Conservation (phyloP, 202 grass and related monocot genomes). For the Bolboschoenoplectus hybrid region DNA sequence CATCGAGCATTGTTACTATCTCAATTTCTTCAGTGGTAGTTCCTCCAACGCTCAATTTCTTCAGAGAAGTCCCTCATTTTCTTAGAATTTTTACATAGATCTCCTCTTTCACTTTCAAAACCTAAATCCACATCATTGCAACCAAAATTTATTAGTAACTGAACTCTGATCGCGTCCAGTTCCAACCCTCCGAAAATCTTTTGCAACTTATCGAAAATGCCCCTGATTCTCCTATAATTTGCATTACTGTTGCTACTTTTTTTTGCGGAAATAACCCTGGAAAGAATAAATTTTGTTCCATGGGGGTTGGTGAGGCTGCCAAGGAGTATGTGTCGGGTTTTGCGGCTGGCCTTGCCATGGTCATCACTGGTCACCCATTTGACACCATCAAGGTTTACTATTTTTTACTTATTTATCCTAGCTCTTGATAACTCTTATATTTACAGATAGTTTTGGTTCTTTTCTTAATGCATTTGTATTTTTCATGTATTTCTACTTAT, state of each 20-base stretch:
- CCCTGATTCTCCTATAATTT: neutral
- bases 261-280: slow-evolving; percentile 29
- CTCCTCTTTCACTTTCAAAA: slow-evolving; percentile 3
- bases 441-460: neutral
- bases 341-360: slow-evolving; percentile 76
- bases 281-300: neutral
- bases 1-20: neutral
- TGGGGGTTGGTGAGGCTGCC: slow-evolving; percentile 47
- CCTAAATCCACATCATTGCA: neutral
- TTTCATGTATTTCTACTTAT: neutral
- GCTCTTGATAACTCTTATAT: neutral
- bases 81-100: neutral
- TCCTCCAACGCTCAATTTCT: neutral
- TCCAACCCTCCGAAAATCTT: neutral
- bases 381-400: slow-evolving; percentile 83
- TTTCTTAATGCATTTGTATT: neutral
- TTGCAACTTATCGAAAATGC: slow-evolving; percentile 21
- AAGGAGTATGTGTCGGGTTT: slow-evolving; percentile 85
- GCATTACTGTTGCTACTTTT: neutral
- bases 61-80: neutral
- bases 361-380: slow-evolving; percentile 83
- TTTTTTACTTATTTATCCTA: neutral
- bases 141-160: neutral
- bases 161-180: neutral
- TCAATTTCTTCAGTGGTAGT: neutral